Base-by-base conservation (phyloP, 2,329 filamentous ascomycete genomes). In the Alternaria dauci region DNA sequence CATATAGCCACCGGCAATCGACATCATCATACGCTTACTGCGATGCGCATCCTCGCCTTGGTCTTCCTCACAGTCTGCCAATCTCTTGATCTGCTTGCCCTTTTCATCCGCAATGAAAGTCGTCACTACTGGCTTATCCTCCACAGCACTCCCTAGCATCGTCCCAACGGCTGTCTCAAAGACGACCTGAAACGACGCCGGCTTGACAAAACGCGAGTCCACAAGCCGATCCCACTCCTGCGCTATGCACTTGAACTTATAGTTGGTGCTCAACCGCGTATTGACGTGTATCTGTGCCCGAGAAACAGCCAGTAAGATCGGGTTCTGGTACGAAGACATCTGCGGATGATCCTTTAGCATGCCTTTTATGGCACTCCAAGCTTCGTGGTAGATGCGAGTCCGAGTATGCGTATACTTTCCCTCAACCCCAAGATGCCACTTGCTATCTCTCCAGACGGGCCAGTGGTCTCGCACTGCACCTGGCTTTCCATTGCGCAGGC, bases 151-250 rank as follows among this genome's bases (percentile, higher is more conserved):
- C 36, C 28, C 46, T 2, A n/a, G 26, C 46, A 12, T n/a, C 7
- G 25, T 50, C 1, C 57, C 59, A 38, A 55, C 28, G 18, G 54
- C 38, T 18, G 41, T 53, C 23, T 59, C 43, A 9, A 68, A 18
- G 5, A 65, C 44, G 8, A 68, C 58, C 48, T 58, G 59, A 36
- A 69, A 70, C 38, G 52, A 67, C 1, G 41, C 58, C 25, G 18
- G 4, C 23, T 56, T 56, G n/a, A 68, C 43, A 47, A 54, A 67
- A 32, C 61, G 20, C 41, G 56, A 42, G 51, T 70, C 66, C 11
- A 67, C 58, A 39, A 28, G 55, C 34, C 12, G n/a, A 55, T 70
- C 63, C 64, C 69, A 70, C 43, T 68, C 59, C 50, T 58, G 41
- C 20, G 52, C 63, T 16, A 65, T 63, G 26, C 11, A 38, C 50